Conservation (phyloP, 2,329 filamentous ascomycete species). For the Fusarium nisikadoi region DNA sequence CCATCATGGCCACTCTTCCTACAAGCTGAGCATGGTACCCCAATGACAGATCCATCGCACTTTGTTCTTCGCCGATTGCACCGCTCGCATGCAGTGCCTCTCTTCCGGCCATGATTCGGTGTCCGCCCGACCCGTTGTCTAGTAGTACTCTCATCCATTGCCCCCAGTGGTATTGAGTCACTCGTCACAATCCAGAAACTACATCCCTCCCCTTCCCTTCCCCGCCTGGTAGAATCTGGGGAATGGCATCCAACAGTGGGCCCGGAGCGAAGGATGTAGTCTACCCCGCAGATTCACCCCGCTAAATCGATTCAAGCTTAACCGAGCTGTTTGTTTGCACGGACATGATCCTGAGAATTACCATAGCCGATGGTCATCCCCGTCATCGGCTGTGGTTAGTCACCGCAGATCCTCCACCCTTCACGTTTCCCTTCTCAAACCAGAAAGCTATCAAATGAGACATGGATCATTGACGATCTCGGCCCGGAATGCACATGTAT, state of each 20-base stretch:
- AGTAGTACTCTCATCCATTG: not conserved
- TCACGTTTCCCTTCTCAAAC: not conserved
- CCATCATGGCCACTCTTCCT: not conserved
- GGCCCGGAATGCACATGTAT: not conserved
- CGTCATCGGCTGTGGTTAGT: not conserved
- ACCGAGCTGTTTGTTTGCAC: too few relatives aligned
- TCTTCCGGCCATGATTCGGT: not conserved
- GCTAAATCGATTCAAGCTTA: not conserved
- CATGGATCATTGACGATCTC: not conserved
- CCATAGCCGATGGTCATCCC: constrained; percentile 2
- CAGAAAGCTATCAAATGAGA: too few relatives aligned
- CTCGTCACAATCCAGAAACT: too few relatives aligned
- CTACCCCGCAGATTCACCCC: not conserved
- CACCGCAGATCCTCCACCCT: not conserved
- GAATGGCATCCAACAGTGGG: not conserved
- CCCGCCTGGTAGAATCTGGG: not conserved
- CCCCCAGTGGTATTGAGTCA: too few relatives aligned
- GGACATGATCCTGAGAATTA: not conserved
- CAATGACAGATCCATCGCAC: not conserved
- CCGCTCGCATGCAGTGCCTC: not conserved
- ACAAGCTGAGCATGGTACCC: not conserved
- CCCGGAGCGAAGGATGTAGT: not conserved
- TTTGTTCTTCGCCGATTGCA: constrained; percentile 8
- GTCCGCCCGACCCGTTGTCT: rapidly evolving
- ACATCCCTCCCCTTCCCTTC: rapidly evolving